A percentile compares a stretch with the other conserved stretches of the same genome.
phyloP scores from a whole-genome alignment of 805 yeast genomes.

The Teunomyces stri region DNA sequence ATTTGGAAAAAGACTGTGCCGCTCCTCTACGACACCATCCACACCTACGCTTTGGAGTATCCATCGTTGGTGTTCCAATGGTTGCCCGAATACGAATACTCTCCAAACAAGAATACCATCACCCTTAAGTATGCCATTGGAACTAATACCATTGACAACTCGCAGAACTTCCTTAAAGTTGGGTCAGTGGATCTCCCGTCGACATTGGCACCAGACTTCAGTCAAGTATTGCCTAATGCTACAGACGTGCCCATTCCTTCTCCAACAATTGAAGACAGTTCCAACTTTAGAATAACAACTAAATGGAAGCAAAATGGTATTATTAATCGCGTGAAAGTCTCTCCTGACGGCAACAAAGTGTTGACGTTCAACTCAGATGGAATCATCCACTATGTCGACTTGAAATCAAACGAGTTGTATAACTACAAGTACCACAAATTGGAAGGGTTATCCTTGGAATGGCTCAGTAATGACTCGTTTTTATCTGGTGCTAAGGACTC shows the following conservation, averaged over 20 bases:
- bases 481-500: constrained; percentile 67
- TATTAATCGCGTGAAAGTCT: constrained; percentile 58
- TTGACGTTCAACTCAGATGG: constrained; percentile 59
- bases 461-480: constrained; percentile 52
- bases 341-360: constrained; percentile 46
- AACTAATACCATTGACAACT: constrained; percentile 41
- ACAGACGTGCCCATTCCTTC: constrained; percentile 22
- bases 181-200: constrained; percentile 49
- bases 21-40: constrained; percentile 67
- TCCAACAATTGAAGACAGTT: constrained; percentile 9
- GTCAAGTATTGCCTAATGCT: constrained; percentile 21
- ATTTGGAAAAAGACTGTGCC: constrained; percentile 87
- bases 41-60: constrained; percentile 64
- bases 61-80: constrained; percentile 73
- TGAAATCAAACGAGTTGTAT: constrained; percentile 10
- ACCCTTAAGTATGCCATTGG: constrained; percentile 46
- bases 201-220: constrained; percentile 42
- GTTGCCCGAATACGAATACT: constrained; percentile 47
- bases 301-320: constrained; percentile 66
- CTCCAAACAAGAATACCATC: constrained; percentile 28
- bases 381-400: constrained; percentile 44
- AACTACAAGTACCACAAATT: constrained; percentile 52
- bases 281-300: constrained; percentile 43
- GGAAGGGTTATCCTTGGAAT: constrained; percentile 72
- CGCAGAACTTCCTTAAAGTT: constrained; percentile 45